Evolutionary conservation across 2,329 filamentous ascomycete genomes (phyloP).

Genomic region (Daldinia eschscholtzii): DNA sequence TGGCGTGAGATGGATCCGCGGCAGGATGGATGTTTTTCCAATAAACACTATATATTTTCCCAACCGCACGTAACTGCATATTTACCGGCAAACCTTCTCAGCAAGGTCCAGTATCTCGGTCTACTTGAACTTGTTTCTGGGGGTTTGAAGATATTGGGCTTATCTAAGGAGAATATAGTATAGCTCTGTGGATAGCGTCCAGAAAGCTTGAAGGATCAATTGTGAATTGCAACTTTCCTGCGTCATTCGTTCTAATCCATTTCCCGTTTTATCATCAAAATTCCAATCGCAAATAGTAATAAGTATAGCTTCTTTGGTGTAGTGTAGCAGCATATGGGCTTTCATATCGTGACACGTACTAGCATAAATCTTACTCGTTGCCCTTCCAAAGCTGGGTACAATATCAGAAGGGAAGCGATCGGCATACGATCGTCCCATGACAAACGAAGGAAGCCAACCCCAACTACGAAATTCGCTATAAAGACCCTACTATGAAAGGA

Average conservation of each 20-base stretch:
- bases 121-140: no score
- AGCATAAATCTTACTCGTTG: slow-evolving; percentile 1
- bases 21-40: no score
- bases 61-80: not conserved
- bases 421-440: not conserved
- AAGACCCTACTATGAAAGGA: not conserved
- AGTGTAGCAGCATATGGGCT: not conserved
- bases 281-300: not conserved
- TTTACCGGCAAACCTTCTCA: no score
- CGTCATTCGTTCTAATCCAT: no score
- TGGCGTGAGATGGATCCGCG: not conserved
- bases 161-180: not conserved
- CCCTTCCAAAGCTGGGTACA: not conserved
- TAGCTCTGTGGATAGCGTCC: not conserved
- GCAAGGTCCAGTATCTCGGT: no score
- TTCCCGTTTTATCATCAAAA: no score
- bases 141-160: not conserved
- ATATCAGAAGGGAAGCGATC: not conserved
- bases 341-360: not conserved
- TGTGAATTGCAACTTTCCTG: no score
- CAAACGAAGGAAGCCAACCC: slow-evolving; percentile 1
- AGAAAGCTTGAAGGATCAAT: no score
- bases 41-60: not conserved
- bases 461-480: not conserved
- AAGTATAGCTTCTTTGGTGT: not conserved